Evolutionary conservation across 2,329 filamentous ascomycete species (phyloP).

Genomic region (Sporothrix phasma): DNA sequence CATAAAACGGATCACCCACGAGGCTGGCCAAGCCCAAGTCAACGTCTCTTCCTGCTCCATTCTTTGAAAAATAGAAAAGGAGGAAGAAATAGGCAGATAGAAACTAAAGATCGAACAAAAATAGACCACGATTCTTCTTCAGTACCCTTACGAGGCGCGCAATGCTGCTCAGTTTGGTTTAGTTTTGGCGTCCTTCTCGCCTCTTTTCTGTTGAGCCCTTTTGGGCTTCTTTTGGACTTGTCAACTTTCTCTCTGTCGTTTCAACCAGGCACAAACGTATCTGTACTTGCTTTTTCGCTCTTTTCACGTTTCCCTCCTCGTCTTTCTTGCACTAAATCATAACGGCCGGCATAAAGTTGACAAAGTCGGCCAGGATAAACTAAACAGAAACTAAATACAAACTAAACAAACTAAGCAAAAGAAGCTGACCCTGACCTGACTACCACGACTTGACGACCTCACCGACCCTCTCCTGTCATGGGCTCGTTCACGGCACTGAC

Average conservation of each 20-base stretch:
- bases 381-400: too few relatives aligned
- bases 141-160: conserved; percentile 4
- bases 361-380: not conserved
- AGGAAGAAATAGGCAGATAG: not conserved
- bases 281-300: not conserved
- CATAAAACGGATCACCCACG: too few relatives aligned
- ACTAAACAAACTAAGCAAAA: too few relatives aligned
- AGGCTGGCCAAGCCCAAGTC: not conserved
- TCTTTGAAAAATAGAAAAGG: not conserved
- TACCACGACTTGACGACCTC: too few relatives aligned
- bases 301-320: not conserved
- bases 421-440: not conserved
- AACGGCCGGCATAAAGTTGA: not conserved
- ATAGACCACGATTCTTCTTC: not conserved
- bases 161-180: conserved; percentile 13
- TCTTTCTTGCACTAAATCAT: not conserved
- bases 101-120: not conserved
- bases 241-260: not conserved
- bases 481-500: too few relatives aligned
- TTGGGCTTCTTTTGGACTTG: not conserved
- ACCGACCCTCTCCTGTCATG: too few relatives aligned
- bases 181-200: conserved; percentile 2
- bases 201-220: not conserved
- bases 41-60: too few relatives aligned
- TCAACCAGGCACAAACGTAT: not conserved